Base-by-base conservation (phyloP, 345 rosid genomes). In the Hibiscus trionum region DNA sequence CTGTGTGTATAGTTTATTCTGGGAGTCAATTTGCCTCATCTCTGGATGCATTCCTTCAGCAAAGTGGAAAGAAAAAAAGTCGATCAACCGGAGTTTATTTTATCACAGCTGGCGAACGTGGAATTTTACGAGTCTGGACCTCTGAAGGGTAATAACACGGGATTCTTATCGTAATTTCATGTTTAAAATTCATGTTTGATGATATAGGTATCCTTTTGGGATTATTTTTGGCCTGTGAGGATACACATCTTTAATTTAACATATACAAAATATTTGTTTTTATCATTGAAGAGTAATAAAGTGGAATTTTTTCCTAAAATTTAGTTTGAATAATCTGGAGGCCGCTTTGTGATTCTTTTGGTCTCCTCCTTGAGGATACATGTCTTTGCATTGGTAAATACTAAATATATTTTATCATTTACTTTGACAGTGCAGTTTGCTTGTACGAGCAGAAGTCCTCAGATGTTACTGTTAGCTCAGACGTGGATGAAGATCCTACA, bases 81-180 rank as follows among this genome's bases (percentile, higher is more conserved):
- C 71, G 73, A 59, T 80, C 90, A 42, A 77, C 70, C 31, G 83
- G 65, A 72, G 77, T 85, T 72, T 63, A 79, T 82, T 94, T 91
- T 80, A 67, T 88, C 65, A 90, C 98, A 21, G 88, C 86, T 62
- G 98, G 97, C 76, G 98, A 94, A 78, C 91, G 91, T 50, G 97
- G 97, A 77, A 77, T 88, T 74, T 86, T 92, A 61, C 86, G 92
- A 55, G 73, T 94, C 46, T 94, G 98, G 98, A 86, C 74, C 74
- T 85, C 97, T 80, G 92, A 86, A 81, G 83, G 97, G 98, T 94
- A 82, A 77, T 66, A 72, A 63, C 19, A 29, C 47, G 61, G 46
- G 61, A 31, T 44, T 66, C n/a, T 19, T 33, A 58, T 52, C 63
- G 27, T 31, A 44, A 7, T 61, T 26, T 11, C 72, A 53, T 56